These are phyloP conservation scores for Pythium biforme DNA, from an alignment of 352 stramenopile genomes.

Conservation along the genomic window DNA sequence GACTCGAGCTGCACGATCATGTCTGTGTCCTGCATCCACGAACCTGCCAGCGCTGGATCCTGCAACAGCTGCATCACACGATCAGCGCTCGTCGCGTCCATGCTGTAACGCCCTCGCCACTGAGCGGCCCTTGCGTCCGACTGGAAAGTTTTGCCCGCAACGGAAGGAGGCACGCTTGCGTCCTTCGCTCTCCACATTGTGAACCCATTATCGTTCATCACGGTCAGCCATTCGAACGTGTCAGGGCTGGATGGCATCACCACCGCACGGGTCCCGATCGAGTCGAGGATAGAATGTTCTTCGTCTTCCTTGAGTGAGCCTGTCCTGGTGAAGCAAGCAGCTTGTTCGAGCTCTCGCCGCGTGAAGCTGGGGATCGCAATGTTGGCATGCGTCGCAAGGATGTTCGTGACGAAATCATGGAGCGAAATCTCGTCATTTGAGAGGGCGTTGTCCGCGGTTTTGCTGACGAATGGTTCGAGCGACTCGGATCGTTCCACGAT, in stretches of 20 bases:
- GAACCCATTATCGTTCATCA: slow-evolving; percentile 3
- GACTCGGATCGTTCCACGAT: slow-evolving; percentile 3
- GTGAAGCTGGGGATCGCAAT: slow-evolving; percentile 35
- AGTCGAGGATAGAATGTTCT: not conserved
- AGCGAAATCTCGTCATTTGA: slow-evolving; percentile 31
- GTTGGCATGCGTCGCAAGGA: slow-evolving; percentile 32
- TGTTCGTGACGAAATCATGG: slow-evolving; percentile 28
- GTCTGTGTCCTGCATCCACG: slow-evolving; percentile 26
- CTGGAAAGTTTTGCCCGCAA: slow-evolving; percentile 16
- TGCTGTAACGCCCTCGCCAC: slow-evolving; percentile 25
- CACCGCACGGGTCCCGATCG: slow-evolving; percentile 22
- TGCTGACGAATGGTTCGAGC: not conserved
- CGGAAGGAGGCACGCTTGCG: not conserved
- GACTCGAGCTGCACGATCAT: slow-evolving; percentile 30
- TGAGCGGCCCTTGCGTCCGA: slow-evolving; percentile 25
- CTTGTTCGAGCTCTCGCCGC: slow-evolving; percentile 35
- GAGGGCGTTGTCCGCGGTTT: not conserved
- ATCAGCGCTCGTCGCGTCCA: slow-evolving; percentile 25
- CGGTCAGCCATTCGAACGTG: slow-evolving; percentile 2
- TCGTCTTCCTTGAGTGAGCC: slow-evolving; percentile 23
- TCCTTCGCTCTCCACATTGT: slow-evolving; percentile 19
- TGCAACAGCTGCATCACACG: slow-evolving; percentile 26
- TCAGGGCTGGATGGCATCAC: slow-evolving; percentile 10
- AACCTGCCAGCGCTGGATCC: slow-evolving; percentile 20
- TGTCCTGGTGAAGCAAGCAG: slow-evolving; percentile 29